Percentiles rank a stretch among this genome's conserved stretches.
Evolutionary conservation across 2,329 filamentous ascomycete genomes (phyloP).

Genomic region (Cladobotryum protrusum): DNA sequence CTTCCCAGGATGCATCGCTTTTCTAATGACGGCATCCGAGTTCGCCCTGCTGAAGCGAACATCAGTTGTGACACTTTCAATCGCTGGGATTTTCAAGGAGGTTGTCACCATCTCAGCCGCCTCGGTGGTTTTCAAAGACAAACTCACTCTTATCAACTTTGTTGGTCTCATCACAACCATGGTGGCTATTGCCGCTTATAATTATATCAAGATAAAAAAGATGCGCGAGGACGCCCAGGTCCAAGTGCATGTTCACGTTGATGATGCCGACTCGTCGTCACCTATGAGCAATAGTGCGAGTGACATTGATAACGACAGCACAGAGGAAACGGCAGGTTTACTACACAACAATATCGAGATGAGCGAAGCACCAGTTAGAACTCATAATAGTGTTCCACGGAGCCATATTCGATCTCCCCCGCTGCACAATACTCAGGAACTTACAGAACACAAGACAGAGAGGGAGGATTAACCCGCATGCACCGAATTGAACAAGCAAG

Average conservation of each 20-base stretch:
- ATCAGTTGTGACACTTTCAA: conserved; percentile 89
- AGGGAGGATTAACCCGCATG: not conserved
- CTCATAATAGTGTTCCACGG: conserved; percentile 36
- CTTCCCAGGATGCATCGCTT: conserved; percentile 86
- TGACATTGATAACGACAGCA: conserved; percentile 36
- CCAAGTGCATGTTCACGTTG: conserved; percentile 40
- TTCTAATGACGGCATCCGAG: conserved; percentile 93
- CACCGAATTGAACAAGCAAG: not conserved
- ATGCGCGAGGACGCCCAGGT: conserved; percentile 73
- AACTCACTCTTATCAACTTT: conserved; percentile 80
- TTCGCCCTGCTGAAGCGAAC: conserved; percentile 93
- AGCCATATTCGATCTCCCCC: conserved; percentile 21
- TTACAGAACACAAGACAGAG: conserved; percentile 1
- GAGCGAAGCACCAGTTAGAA: conserved; percentile 31
- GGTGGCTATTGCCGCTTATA: conserved; percentile 79
- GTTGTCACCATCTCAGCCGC: conserved; percentile 92
- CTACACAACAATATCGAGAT: conserved; percentile 35
- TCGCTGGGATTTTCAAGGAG: conserved; percentile 98
- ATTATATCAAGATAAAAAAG: conserved; percentile 86
- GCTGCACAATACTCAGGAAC: conserved; percentile 9
- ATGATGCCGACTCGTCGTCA: conserved; percentile 26
- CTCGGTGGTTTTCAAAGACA: conserved; percentile 81
- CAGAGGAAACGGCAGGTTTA: conserved; percentile 41
- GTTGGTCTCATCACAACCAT: conserved; percentile 85
- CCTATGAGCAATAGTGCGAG: conserved; percentile 33